Percentiles rank a stretch among this genome's conserved stretches.
Evolutionary conservation across 1,284 basidiomycete genomes (phyloP).

Genomic region (Sporisorium iseilematis-ciliati): DNA sequence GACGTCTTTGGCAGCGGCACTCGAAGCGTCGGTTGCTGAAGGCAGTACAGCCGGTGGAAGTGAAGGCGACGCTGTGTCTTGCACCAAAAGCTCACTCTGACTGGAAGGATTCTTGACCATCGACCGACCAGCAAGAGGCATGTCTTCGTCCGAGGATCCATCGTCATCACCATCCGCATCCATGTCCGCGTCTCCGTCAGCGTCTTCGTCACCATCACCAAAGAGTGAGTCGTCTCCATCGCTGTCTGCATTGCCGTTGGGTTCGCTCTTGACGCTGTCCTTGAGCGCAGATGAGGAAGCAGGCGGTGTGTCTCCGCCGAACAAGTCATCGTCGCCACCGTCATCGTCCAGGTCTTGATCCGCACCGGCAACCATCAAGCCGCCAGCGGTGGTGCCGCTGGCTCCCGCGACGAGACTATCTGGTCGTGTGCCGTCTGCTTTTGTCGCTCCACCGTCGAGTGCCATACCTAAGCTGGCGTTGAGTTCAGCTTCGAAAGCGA

Average conservation of each 20-base stretch:
- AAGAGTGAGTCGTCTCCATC: conserved; percentile 55
- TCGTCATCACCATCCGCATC: conserved; percentile 56
- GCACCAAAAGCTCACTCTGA: conserved; percentile 17
- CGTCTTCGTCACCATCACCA: conserved; percentile 44
- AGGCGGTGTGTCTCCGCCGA: conserved; percentile 47
- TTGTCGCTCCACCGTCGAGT: conserved; percentile 33
- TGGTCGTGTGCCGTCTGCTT: conserved; percentile 22
- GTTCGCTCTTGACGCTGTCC: conserved; percentile 17
- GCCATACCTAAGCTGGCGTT: conserved; percentile 48
- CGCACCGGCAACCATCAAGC: conserved; percentile 40
- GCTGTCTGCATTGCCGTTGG: conserved; percentile 21
- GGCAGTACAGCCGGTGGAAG: conserved; percentile 6
- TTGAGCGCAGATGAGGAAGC: conserved; percentile 9
- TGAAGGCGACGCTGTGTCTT: conserved; percentile 21
- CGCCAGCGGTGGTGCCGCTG: conserved; percentile 28
- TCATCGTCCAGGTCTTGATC: conserved; percentile 32
- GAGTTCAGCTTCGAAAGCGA: conserved; percentile 58
- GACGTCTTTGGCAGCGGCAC: neutral
- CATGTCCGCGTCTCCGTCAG: conserved; percentile 54
- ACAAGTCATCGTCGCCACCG: conserved; percentile 43
- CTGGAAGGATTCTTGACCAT: conserved; percentile 31
- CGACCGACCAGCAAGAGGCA: conserved; percentile 45
- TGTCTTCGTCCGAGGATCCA: conserved; percentile 62
- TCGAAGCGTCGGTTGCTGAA: neutral
- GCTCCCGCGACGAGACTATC: conserved; percentile 9